Conservation (phyloP, 2,329 filamentous ascomycete genomes). For the Calonectria pseudoreteaudii region DNA sequence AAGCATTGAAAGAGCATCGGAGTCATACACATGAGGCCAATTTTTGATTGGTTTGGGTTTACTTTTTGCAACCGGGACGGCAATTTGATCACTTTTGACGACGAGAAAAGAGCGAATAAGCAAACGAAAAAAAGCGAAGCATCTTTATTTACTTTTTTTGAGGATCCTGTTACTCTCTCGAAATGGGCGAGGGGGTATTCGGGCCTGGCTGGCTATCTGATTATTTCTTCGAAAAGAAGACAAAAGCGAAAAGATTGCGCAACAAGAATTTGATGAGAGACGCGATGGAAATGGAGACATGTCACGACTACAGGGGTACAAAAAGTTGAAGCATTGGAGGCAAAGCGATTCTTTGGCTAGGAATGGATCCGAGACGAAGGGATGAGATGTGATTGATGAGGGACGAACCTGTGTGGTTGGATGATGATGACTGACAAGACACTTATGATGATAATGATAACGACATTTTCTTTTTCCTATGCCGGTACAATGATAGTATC, state of each 20-base stretch:
- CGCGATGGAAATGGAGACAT: neutral
- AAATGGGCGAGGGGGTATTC: neutral
- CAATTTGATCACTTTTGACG: constrained; percentile 10
- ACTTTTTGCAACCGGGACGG: constrained; percentile 8
- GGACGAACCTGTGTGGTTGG: constrained; percentile 27
- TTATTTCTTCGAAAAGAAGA: constrained; percentile 9
- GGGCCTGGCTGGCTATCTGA: constrained; percentile 1
- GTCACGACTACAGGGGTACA: constrained; percentile 21
- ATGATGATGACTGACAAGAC: constrained; percentile 40
- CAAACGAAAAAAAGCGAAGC: constrained; percentile 19
- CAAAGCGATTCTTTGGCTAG: constrained; percentile 34
- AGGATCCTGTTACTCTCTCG: neutral
- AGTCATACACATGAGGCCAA: neutral
- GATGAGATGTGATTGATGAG: constrained; percentile 32
- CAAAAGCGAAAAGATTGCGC: constrained; percentile 12
- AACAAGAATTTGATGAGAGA: constrained; percentile 12
- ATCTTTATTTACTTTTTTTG: constrained; percentile 13
- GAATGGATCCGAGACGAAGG: constrained; percentile 27
- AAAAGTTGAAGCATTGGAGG: constrained; percentile 35
- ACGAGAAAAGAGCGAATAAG: constrained; percentile 13
- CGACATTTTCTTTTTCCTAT: constrained; percentile 29
- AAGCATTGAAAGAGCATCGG: neutral
- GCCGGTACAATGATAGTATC: constrained; percentile 5
- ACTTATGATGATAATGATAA: constrained; percentile 45
- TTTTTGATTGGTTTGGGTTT: neutral